Evolutionary conservation across 2,329 filamentous ascomycete species (phyloP).

Genomic region (Calonectria montana): DNA sequence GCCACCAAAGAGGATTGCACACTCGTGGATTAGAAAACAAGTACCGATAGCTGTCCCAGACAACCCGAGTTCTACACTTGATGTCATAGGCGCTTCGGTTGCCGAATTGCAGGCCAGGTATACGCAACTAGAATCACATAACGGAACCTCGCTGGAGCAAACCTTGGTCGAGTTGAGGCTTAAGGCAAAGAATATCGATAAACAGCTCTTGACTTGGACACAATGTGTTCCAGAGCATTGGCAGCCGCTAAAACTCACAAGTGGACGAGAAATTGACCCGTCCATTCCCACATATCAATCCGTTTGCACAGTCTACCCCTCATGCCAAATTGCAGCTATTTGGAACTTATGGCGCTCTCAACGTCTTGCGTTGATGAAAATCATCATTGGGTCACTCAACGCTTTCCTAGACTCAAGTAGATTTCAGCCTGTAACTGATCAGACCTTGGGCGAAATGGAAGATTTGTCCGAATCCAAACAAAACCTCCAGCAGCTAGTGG

Average conservation of each 20-base stretch:
- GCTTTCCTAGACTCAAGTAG: too few relatives aligned
- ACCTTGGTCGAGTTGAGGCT: not conserved
- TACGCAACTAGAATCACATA: not conserved
- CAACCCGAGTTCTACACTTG: slow-evolving; percentile 19
- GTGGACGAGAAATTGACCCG: not conserved
- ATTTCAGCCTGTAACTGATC: not conserved
- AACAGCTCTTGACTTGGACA: slow-evolving; percentile 11
- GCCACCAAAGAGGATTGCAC: not conserved
- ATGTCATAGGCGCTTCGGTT: slow-evolving; percentile 22
- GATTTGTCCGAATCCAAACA: not conserved
- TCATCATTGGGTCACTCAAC: not conserved
- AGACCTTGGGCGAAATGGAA: not conserved
- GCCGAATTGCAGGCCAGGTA: not conserved
- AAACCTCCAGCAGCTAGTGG: not conserved
- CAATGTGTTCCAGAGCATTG: slow-evolving; percentile 11
- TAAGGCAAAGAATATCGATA: slow-evolving; percentile 1
- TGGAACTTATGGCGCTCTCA: slow-evolving; percentile 16
- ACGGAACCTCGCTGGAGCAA: not conserved
- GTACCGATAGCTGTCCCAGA: not conserved
- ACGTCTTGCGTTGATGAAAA: not conserved
- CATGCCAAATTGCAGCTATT: slow-evolving; percentile 18
- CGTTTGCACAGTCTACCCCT: slow-evolving; percentile 12
- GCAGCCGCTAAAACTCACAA: slow-evolving; percentile 8
- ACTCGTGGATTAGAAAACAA: slow-evolving; percentile 10
- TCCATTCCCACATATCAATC: slow-evolving; percentile 3